Evolutionary conservation across 1,284 basidiomycete genomes (phyloP).

Genomic region (Moniliella sp.): DNA sequence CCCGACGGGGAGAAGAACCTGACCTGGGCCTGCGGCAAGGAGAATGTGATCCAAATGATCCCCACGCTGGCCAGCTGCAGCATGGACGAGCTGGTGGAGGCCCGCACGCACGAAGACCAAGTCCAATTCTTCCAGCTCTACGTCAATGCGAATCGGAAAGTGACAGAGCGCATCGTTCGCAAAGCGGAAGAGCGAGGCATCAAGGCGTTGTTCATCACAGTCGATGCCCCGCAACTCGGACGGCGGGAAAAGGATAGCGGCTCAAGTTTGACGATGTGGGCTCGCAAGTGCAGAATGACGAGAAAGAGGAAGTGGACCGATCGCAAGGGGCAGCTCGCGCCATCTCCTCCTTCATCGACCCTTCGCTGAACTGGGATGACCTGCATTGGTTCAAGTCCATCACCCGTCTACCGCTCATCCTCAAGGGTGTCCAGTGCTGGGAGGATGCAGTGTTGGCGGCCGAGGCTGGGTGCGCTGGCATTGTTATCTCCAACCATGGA

Average conservation of each 20-base stretch:
- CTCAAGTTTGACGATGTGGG: conserved; percentile 66
- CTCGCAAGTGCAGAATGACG: conserved; percentile 18
- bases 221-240: conserved; percentile 76
- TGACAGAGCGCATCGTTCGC: conserved; percentile 60
- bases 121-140: conserved; percentile 36
- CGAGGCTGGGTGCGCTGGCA: conserved; percentile 54
- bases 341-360: conserved; percentile 84
- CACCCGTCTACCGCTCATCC: conserved; percentile 56
- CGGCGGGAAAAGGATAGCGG: conserved; percentile 73
- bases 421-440: conserved; percentile 41
- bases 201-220: conserved; percentile 66
- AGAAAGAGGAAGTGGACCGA: conserved; percentile 47
- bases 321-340: conserved; percentile 78
- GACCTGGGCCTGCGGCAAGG: conserved; percentile 59
- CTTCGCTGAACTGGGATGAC: conserved; percentile 64
- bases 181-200: conserved; percentile 64
- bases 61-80: conserved; percentile 65
- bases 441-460: conserved; percentile 53
- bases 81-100: conserved; percentile 69
- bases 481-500: conserved; percentile 48
- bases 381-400: conserved; percentile 68
- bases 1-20: conserved; percentile 37
- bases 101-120: conserved; percentile 5
- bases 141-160: conserved; percentile 60
- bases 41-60: conserved; percentile 44